Conservation (phyloP, 805 yeast species). For the Kluyveromyces aestuarii region DNA sequence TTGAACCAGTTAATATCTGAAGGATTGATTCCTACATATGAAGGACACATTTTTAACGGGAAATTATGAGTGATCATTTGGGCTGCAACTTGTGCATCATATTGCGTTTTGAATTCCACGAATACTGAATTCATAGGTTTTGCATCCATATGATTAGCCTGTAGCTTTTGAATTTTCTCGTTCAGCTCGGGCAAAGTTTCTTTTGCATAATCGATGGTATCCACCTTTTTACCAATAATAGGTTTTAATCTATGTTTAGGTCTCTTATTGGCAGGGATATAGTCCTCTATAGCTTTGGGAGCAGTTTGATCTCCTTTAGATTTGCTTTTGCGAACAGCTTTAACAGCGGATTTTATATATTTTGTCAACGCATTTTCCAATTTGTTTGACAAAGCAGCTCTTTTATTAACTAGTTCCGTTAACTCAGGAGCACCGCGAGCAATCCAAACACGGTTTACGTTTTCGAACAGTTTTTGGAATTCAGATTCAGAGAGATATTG, state of each 20-base stretch:
- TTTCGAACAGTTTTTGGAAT: conserved; percentile 66
- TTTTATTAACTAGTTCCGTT: conserved; percentile 43
- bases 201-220: conserved; percentile 48
- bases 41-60: conserved; percentile 55
- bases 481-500: conserved; percentile 63
- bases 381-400: conserved; percentile 49
- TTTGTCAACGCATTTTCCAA: conserved; percentile 61
- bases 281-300: conserved; percentile 41
- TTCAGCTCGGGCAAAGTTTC: conserved; percentile 51
- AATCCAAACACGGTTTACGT: conserved; percentile 76
- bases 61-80: conserved; percentile 57
- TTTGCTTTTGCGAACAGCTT: conserved; percentile 48
- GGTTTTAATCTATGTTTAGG: conserved; percentile 44
- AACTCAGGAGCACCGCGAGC: conserved; percentile 55
- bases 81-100: conserved; percentile 62
- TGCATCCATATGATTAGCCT: conserved; percentile 36
- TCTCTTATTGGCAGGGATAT: conserved; percentile 58
- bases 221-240: conserved; percentile 50
- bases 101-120: conserved; percentile 71
- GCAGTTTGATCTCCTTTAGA: conserved; percentile 49
- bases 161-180: conserved; percentile 47
- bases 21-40: conserved; percentile 55
- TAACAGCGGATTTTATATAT: conserved; percentile 53
- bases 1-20: conserved; percentile 60
- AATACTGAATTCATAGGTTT: conserved; percentile 72